Evolutionary conservation across 2,329 filamentous ascomycete genomes (phyloP), one percentile per base, ranked within the genome.

Genomic region (Lojkania enalia): DNA sequence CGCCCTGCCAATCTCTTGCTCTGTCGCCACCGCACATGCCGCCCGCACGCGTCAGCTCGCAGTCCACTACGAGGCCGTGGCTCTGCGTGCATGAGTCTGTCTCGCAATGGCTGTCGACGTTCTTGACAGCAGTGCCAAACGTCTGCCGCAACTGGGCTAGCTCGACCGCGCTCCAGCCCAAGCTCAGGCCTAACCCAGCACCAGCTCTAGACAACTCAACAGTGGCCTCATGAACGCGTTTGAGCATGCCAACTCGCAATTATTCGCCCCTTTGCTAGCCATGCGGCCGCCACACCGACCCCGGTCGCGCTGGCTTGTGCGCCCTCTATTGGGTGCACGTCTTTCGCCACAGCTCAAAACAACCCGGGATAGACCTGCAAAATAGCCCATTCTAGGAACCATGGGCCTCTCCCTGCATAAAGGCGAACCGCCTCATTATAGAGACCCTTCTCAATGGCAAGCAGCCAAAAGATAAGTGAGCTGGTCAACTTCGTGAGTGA

Each of bases 11-110:
- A 37, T 12, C 29, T 36, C 31, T 15, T 21, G 23, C 15, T 20
- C 7, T 27, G 25, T 48, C 25, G 38, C 48, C 38, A 33, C 33
- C 27, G 25, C 36, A 9, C 35, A 21, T 20, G 20, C 49, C 37
- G 40, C 33, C 36, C 42, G 39, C 47, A 53, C 53, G 46, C 49
- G 43, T 58, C 51, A 48, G 42, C 50, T 39, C 23, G 36, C 30
- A 33, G 30, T 33, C 30, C 7, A 33, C 7, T 9, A 16, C 11
- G 11, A 33, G 9, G 9, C 9, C 14, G 30, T 15, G 6, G 30
- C 30, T n/a, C n/a, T n/a, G n/a, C n/a, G n/a, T n/a, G n/a, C n/a
- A 44, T 18, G 30, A 21, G 12, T 18, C 33, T 35, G 43, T 46
- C 43, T 41, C 43, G 36, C 36, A 23, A 46, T 15, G 14, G 23